Conservation (phyloP, 1,284 basidiomycete species). For the Cryptococcus sp. region DNA sequence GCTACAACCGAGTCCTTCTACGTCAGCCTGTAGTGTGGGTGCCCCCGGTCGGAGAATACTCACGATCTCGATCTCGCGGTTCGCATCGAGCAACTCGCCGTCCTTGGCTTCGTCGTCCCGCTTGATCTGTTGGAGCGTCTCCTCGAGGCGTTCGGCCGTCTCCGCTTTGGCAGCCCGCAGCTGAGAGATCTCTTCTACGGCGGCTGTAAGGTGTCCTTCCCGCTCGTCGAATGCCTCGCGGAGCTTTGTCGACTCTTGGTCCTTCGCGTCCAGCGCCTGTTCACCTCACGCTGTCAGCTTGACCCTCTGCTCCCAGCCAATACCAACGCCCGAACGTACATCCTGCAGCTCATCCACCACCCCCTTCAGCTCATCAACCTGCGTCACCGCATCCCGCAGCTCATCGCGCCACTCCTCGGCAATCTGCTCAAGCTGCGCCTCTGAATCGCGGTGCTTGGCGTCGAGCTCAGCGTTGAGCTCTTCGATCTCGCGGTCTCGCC, state of each 20-base stretch:
- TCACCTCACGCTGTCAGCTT: not conserved
- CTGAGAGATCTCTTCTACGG: conserved; percentile 36
- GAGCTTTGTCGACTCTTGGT: conserved; percentile 39
- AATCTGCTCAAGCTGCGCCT: conserved; percentile 44
- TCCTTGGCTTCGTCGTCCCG: conserved; percentile 46
- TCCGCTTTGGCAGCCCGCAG: conserved; percentile 42
- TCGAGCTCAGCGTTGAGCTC: conserved; percentile 50
- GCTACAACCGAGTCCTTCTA: conserved; percentile 17
- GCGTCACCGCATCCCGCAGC: conserved; percentile 41
- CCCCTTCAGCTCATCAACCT: conserved; percentile 44
- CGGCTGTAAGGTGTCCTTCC: conserved; percentile 35
- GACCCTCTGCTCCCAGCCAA: not conserved
- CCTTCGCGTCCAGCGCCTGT: conserved; percentile 34
- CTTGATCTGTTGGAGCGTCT: conserved; percentile 45
- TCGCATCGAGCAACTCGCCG: conserved; percentile 54
- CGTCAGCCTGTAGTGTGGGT: not conserved
- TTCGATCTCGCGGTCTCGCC: conserved; percentile 48
- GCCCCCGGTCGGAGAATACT: conserved; percentile 11
- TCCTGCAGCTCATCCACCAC: conserved; percentile 47
- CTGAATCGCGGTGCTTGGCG: conserved; percentile 41
- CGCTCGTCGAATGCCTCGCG: conserved; percentile 35
- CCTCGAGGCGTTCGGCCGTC: conserved; percentile 44
- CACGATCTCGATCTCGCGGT: conserved; percentile 66
- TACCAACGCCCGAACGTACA: conserved; percentile 22
- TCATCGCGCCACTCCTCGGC: conserved; percentile 48